Percentiles rank a stretch among this genome's conserved stretches.
Evolutionary conservation across 2,329 filamentous ascomycete species (phyloP).

Genomic region (Botrytis fabae): DNA sequence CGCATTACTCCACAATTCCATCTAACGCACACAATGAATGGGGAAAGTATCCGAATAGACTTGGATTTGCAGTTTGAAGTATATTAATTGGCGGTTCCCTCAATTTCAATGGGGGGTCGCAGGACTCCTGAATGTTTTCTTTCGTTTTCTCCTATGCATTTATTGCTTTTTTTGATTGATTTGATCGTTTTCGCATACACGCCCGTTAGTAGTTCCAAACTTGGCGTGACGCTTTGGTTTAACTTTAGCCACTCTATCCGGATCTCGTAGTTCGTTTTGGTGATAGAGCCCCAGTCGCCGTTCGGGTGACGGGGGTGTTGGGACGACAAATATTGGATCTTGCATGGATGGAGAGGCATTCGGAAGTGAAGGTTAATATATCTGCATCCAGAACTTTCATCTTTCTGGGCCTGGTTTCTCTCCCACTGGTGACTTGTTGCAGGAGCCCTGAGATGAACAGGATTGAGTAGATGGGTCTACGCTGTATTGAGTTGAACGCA

Average conservation of each 20-base stretch:
- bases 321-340: not conserved
- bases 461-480: not conserved
- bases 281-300: not conserved
- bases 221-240: not conserved
- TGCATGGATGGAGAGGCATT: not conserved
- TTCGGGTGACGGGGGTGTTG: not conserved
- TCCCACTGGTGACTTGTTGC: not conserved
- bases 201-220: not conserved
- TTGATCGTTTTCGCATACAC: not conserved
- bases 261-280: not conserved
- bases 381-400: conserved; percentile 4
- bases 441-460: conserved; percentile 9
- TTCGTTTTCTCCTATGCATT: not conserved
- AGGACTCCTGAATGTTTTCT: not conserved
- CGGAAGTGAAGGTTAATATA: not conserved
- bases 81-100: conserved; percentile 5
- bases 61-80: not conserved
- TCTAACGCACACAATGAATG: not conserved
- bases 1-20: not conserved
- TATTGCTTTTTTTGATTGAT: not conserved
- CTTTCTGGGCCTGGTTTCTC: not conserved
- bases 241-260: not conserved
- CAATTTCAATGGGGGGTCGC: not conserved
- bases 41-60: not conserved
- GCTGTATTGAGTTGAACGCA: not conserved